Base-by-base conservation (phyloP, 495 filamentous ascomycete species). In the Tetracladium setigerum region DNA sequence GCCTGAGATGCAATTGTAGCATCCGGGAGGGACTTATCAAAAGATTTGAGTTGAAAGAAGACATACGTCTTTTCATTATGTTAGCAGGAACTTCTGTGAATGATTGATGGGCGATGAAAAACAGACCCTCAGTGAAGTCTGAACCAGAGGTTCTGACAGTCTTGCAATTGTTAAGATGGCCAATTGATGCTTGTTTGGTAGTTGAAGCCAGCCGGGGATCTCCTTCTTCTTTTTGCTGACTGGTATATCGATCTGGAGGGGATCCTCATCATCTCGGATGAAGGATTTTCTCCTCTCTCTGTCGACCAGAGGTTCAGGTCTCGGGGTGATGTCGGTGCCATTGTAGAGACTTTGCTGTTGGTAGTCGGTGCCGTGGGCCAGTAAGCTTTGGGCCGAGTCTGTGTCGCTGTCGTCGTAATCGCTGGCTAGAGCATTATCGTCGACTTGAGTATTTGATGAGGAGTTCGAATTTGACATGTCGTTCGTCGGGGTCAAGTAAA, bases 11-110 rank as follows among this genome's bases (percentile, higher is more conserved):
- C 78, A 49, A 92, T 87, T 32, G 76, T 74, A 0, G 83, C 74
- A 55, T 83, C 77, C 16, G 83, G 73, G 15, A 86, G 70, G 31
- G 62, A 73, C 38, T 72, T 68, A 32, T 83, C 73, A 50, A 87
- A 86, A 58, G 81, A 87, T 59, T 78, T 79, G 35, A 87, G 70
- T 64, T 85, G 81, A 54, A 86, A 86, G 60, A 85, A 87, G 81
- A 90, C 84, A 63, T 88, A 90, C 4, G 83, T 71, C 59, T 58
- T 40, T 30, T n/a, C 31, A 13, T 9, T 12, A n/a, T 34, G 44
- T 57, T 18, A 75, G 69, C 41, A 30, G 12, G n/a, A 30, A 30
- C 30, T 38, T 30, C 12, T 46, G 11, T 19, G 4, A 46, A 8
- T 12, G 13, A 4, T n/a, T 36, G 2, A 4, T 2, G 34, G 16